Conservation (phyloP, 1,284 basidiomycete genomes). For the Afroboletus lepidellus region DNA sequence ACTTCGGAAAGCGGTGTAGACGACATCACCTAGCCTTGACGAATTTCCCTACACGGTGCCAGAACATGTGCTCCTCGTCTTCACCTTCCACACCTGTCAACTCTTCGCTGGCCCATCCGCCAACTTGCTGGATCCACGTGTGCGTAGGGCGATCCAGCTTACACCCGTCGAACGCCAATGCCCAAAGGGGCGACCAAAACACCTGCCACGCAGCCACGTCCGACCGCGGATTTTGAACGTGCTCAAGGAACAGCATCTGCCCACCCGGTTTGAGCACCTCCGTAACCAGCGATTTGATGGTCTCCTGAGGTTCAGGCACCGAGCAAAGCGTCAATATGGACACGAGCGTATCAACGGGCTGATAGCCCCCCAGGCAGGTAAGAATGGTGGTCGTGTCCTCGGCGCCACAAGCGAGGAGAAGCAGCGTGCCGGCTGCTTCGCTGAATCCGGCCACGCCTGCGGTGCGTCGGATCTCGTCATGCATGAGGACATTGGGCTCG, state of each 20-base stretch:
- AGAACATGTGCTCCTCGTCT: conserved; percentile 52
- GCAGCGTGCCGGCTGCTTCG: conserved; percentile 45
- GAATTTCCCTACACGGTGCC: conserved; percentile 54
- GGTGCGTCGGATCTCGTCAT: conserved; percentile 46
- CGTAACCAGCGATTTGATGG: conserved; percentile 43
- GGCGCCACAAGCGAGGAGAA: conserved; percentile 53
- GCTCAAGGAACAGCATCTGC: conserved; percentile 61
- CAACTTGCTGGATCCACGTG: conserved; percentile 46
- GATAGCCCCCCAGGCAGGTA: conserved; percentile 39
- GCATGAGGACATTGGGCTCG: conserved; percentile 67
- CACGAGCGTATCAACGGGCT: conserved; percentile 53
- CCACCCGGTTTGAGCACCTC: conserved; percentile 58
- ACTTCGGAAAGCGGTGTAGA: not conserved
- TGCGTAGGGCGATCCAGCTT: conserved; percentile 57
- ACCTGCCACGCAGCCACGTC: conserved; percentile 66
- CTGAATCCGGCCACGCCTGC: conserved; percentile 52
- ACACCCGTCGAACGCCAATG: conserved; percentile 56
- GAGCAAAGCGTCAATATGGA: conserved; percentile 61
- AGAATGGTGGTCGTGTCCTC: conserved; percentile 51
- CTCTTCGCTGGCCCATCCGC: conserved; percentile 42
- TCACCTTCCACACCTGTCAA: conserved; percentile 48
- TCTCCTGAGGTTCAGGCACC: conserved; percentile 48
- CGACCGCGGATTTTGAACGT: conserved; percentile 50
- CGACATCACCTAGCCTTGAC: conserved; percentile 38
- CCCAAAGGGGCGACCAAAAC: conserved; percentile 69